Conservation (phyloP, 2,329 filamentous ascomycete genomes). For the Dactylellina haptotyla region DNA sequence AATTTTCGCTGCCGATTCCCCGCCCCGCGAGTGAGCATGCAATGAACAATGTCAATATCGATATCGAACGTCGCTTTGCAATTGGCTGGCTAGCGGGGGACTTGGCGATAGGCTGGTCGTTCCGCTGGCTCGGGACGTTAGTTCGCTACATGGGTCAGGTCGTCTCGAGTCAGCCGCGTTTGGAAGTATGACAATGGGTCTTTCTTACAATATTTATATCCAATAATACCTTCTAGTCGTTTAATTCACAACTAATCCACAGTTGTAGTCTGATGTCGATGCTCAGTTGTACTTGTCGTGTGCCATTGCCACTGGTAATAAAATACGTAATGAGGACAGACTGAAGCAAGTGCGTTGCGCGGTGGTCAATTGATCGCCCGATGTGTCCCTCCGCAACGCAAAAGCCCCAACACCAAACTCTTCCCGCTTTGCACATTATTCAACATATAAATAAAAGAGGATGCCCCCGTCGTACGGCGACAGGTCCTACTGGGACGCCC, state of each 20-base stretch:
- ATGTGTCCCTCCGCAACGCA: not conserved
- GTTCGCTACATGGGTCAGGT: not conserved
- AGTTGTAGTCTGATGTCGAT: no score
- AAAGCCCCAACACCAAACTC: not conserved
- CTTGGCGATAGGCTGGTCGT: not conserved
- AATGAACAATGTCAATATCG: not conserved
- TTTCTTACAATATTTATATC: no score
- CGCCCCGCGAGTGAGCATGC: not conserved
- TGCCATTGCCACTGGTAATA: no score
- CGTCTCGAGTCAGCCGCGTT: no score
- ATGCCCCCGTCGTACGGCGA: slow-evolving; percentile 34
- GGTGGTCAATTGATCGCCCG: not conserved
- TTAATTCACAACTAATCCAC: no score
- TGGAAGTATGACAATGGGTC: no score
- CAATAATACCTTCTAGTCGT: no score
- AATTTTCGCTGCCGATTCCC: not conserved
- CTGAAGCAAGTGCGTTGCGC: no score
- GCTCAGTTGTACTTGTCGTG: no score
- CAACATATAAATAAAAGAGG: not conserved
- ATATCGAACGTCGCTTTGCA: not conserved
- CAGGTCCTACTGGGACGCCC: slow-evolving; percentile 38
- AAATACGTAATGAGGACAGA: no score
- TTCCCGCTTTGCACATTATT: not conserved
- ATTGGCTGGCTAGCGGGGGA: not conserved
- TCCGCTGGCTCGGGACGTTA: not conserved